Percentiles rank a stretch among this genome's conserved stretches.
Conservation (phyloP, 2,329 filamentous ascomycete genomes). For the Massarina eburnea region DNA sequence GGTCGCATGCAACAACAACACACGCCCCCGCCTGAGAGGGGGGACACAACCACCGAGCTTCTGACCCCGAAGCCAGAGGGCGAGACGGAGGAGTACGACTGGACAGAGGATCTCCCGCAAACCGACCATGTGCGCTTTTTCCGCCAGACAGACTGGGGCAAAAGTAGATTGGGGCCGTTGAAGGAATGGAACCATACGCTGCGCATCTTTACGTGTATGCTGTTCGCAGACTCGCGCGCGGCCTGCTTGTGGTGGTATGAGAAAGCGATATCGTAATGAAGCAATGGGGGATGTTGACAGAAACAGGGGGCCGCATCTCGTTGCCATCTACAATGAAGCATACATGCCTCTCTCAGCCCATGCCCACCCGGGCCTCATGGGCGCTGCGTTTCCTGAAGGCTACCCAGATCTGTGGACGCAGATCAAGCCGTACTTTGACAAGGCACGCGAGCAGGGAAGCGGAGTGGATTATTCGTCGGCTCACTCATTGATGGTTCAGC, state of each 20-base stretch:
- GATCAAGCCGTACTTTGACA: conserved; percentile 27
- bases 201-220: conserved; percentile 30
- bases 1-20: too few relatives aligned
- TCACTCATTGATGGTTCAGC: conserved; percentile 27
- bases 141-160: conserved; percentile 28
- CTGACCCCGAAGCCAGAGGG: too few relatives aligned
- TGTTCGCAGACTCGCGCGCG: conserved; percentile 36
- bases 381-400: conserved; percentile 26
- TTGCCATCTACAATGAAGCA: conserved; percentile 38
- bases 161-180: conserved; percentile 28
- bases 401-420: conserved; percentile 32
- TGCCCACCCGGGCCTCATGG: conserved; percentile 36
- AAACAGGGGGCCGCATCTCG: conserved; percentile 26
- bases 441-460: conserved; percentile 21
- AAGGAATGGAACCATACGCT: conserved; percentile 28
- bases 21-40: too few relatives aligned
- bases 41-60: too few relatives aligned
- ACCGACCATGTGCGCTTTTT: conserved; percentile 39
- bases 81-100: conserved; percentile 16
- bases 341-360: conserved; percentile 30
- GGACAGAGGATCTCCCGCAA: conserved; percentile 31
- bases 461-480: conserved; percentile 29
- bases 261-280: not conserved
- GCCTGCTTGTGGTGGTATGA: conserved; percentile 38
- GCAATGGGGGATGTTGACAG: not conserved